Percentiles rank a stretch among this genome's conserved stretches.
Conservation (phyloP, 2,329 filamentous ascomycete genomes). For the Claviceps africana region DNA sequence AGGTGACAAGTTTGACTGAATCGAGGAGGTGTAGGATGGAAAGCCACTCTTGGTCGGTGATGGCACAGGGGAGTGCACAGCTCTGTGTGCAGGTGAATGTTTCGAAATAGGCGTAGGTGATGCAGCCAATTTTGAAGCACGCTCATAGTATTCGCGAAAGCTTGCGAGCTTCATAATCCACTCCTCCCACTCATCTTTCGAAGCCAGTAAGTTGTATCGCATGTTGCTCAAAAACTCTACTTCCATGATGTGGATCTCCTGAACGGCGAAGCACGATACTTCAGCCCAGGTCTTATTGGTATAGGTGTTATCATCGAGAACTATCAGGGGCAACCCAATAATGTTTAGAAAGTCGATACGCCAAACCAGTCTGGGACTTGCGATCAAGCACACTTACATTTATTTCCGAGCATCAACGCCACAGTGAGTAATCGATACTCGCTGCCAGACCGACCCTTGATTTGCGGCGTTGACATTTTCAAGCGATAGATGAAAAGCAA, state of each 20-base stretch:
- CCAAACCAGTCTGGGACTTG: background rate
- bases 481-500: conserved; percentile 85
- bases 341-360: background rate
- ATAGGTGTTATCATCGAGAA: conserved; percentile 96
- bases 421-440: conserved; percentile 89
- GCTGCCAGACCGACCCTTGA: conserved; percentile 83
- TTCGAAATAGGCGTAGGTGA: conserved; percentile 29
- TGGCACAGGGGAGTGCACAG: conserved; percentile 31
- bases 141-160: conserved; percentile 73
- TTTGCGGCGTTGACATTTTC: conserved; percentile 77
- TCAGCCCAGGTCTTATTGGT: conserved; percentile 99
- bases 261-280: conserved; percentile 83
- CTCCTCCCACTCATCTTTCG: conserved; percentile 69
- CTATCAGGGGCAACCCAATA: conserved; percentile 25
- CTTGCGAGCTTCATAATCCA: conserved; percentile 76
- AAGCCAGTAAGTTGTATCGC: conserved; percentile 82
- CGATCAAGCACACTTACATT: conserved; percentile 46
- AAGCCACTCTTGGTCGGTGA: conserved; percentile 31
- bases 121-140: conserved; percentile 37
- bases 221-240: conserved; percentile 99
- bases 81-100: conserved; percentile 25
- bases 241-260: conserved; percentile 97
- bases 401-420: conserved; percentile 94
- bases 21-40: conserved; percentile 20
- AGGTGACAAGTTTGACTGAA: conserved; percentile 26